Evolutionary conservation across 2,329 filamentous ascomycete species (phyloP).

Genomic region (Colletotrichum horii): DNA sequence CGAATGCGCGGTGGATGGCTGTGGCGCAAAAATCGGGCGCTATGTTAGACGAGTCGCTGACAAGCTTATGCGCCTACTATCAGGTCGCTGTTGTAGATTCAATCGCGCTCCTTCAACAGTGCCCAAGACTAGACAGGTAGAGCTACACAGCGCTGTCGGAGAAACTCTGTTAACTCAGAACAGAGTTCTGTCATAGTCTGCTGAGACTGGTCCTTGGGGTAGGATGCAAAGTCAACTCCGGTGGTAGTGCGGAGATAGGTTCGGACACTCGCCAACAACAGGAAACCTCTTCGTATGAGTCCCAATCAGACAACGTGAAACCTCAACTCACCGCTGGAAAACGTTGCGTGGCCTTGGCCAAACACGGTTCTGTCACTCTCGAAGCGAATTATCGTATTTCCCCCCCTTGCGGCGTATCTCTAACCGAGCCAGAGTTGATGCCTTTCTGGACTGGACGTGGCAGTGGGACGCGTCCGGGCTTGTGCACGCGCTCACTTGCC

Average conservation of each 20-base stretch:
- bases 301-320: background rate
- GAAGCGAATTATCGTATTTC: background rate
- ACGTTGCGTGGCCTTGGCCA: background rate
- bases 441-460: background rate
- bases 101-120: background rate
- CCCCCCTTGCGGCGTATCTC: background rate
- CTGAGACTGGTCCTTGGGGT: no score
- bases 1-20: background rate
- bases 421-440: background rate
- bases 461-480: background rate
- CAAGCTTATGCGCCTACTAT: background rate
- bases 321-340: background rate
- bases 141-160: fast-evolving
- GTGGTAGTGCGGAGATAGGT: background rate
- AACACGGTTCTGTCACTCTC: background rate
- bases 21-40: fast-evolving
- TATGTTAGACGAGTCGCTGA: background rate
- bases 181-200: background rate
- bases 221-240: background rate
- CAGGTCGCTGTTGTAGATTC: background rate
- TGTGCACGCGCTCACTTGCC: background rate
- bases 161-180: background rate
- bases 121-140: background rate
- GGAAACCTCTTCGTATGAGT: background rate
- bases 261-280: background rate